Evolutionary conservation across 169 alveolate genomes (phyloP), one percentile per base, ranked within the genome.

Genomic region (Ophryocystis elektroscirrha): DNA sequence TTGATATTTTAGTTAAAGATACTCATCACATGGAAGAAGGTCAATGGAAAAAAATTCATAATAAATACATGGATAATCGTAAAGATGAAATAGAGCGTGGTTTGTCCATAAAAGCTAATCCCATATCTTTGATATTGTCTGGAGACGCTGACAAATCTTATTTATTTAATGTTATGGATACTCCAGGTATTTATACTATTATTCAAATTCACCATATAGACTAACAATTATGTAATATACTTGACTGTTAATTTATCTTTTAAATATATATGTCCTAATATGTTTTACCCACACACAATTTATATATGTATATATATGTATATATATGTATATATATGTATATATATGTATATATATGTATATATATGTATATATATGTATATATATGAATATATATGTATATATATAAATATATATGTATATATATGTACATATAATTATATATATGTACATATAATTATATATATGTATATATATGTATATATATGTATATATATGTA

Each of bases 11-110:
- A 26, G 88, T 91, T 12, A 74, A 88, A 68, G 67, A 71, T 57
- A 88, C 97, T 28, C 93, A 92, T 45, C 61, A 60, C 37, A 63
- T 68, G 52, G 73, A 74, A 51, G 71, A 69, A 26, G 61, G 81
- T 59, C 61, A 70, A 52, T 44, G 27, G 5, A 43, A 50, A 15
- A 64, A 57, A 24, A 58, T 48, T 29, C 56, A 50, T 46, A 47
- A 41, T 15, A 38, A 87, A 42, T 94, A 86, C 68, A 81, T 92
- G n/a, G 98, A 94, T 71, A 77, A 89, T 7, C 65, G 98, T 44
- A 72, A 65, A 46, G 98, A 91, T 73, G 99, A 94, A 63, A 90
- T 81, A 58, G 89, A 88, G 32, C 72, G 99, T 37, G 85, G 82
- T 48, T 68, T 94, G 50, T 80, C 96, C 15, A 76, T 94, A 45